Evolutionary conservation across 73 alveolate species (phyloP), one percentile per base, ranked within the genome.

Genomic region (Urostyla sp.): DNA sequence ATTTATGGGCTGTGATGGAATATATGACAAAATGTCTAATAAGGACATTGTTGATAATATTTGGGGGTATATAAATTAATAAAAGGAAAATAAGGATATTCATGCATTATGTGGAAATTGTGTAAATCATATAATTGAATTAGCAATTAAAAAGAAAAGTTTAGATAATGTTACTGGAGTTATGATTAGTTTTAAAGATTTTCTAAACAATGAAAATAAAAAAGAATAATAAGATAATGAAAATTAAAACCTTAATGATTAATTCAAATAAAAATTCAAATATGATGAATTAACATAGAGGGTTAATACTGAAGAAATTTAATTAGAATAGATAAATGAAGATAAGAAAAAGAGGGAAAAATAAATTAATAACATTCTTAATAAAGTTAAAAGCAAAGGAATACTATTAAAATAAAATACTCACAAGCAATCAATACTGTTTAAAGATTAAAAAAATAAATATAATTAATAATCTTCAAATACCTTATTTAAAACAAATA

Each of bases 1-100:
- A 1, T 45, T 76, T 16, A 72, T 76, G 57, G 88, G 88, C 1
- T 59, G 80, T 44, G 85, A 73, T 35, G 85, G 85, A 20, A 52
- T 73, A 28, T 73, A 52, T 36, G 85, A 73, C 74, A 95, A 91
- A 81, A 54, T 95, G 75, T 80, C 89, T 28, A 95, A 94, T 79
- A 73, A 78, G 90, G 99, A 95, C 32, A 87, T 93, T 27, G 60
- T 87, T 32, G 91, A 94, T 75, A 55, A 90, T 50, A 92, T 92
- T 26, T 69, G 83, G 72, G 60, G 31, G 1, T 16, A 69, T 49
- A 16, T 31, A 26, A 49, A 66, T 40, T 16, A 40, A 2, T n/a
- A n/a, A n/a, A n/a, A n/a, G n/a, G n/a, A 66, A 44, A 18, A 18
- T 37, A 7, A 32, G 51, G 8, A 10, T n/a, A 20, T 20, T 10